A percentile compares a stretch with the other conserved stretches of the same genome.
Evolutionary conservation across 2,329 filamentous ascomycete species (phyloP).

Genomic region (Balansia obtecta): DNA sequence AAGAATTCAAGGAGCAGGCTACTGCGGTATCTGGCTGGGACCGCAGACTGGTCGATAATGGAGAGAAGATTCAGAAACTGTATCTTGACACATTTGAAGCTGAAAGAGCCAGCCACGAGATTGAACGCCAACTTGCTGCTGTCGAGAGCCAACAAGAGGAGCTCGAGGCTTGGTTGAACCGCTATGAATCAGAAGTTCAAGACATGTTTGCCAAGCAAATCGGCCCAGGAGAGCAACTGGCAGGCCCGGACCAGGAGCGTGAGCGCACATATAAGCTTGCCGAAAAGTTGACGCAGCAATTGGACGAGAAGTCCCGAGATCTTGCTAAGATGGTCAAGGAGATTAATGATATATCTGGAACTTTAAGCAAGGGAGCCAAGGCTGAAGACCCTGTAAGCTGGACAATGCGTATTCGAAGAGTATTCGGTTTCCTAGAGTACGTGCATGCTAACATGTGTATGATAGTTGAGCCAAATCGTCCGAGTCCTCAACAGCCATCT

Average conservation of each 20-base stretch:
- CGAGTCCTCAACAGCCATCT: slow-evolving; percentile 90
- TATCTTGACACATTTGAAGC: slow-evolving; percentile 89
- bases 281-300: slow-evolving; percentile 78
- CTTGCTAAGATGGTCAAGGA: slow-evolving; percentile 95
- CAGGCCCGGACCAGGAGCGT: slow-evolving; percentile 87
- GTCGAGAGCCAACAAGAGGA: slow-evolving; percentile 93
- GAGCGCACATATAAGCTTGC: slow-evolving; percentile 94
- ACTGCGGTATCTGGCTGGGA: slow-evolving; percentile 85
- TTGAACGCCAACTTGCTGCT: slow-evolving; percentile 78
- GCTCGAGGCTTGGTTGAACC: slow-evolving; percentile 74
- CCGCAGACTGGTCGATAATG: slow-evolving; percentile 81
- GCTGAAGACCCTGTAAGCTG: slow-evolving; percentile 70
- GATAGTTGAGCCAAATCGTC: slow-evolving; percentile 86
- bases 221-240: slow-evolving; percentile 60
- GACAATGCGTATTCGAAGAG: slow-evolving; percentile 3
- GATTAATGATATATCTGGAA: slow-evolving; percentile 87
- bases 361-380: slow-evolving; percentile 78
- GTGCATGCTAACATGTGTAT: slow-evolving; percentile 7
- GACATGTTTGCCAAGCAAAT: slow-evolving; percentile 72
- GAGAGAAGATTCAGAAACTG: slow-evolving; percentile 86
- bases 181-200: slow-evolving; percentile 86
- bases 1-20: slow-evolving; percentile 88
- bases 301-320: slow-evolving; percentile 90
- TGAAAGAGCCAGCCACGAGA: slow-evolving; percentile 82
- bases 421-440: background rate